Evolutionary conservation across 805 yeast species (phyloP).

Genomic region (Candida bentonensis): DNA sequence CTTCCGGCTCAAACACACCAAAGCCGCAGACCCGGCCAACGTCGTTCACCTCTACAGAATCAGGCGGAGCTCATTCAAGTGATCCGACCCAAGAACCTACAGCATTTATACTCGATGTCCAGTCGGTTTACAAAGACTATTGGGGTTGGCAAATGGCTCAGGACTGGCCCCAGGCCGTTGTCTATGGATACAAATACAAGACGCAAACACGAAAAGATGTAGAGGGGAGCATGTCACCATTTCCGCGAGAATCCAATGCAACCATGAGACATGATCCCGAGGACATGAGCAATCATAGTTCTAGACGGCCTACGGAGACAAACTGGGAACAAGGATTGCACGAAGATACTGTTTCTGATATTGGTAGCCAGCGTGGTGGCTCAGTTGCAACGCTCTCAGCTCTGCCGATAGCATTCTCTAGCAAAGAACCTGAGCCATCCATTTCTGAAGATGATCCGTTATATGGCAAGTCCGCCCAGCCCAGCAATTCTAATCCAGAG

Average conservation of each 20-base stretch:
- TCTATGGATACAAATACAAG: slow-evolving; percentile 16
- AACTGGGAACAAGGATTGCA: too few species aligned
- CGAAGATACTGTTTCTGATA: too few species aligned
- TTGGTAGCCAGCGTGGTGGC: background rate
- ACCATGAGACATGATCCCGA: background rate
- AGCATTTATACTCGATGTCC: slow-evolving; percentile 12
- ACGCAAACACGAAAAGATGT: background rate
- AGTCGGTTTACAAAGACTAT: slow-evolving; percentile 15
- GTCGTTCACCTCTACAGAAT: background rate
- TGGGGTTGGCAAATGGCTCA: slow-evolving; percentile 23
- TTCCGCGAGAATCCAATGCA: background rate
- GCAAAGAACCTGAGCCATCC: background rate
- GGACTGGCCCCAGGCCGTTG: slow-evolving; percentile 17
- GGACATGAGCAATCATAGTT: background rate
- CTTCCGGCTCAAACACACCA: background rate
- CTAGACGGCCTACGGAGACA: too few species aligned
- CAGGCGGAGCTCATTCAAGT: background rate
- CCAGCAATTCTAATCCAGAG: background rate
- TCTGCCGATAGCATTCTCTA: background rate
- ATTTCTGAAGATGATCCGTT: background rate
- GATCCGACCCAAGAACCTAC: background rate
- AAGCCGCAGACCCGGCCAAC: background rate
- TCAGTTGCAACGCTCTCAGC: background rate
- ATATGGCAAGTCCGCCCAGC: background rate
- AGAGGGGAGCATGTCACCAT: too few species aligned